These are phyloP conservation scores for Chytriomyces confervae DNA, from an alignment of 192 early-diverging fungal species.

Conservation along the genomic window DNA sequence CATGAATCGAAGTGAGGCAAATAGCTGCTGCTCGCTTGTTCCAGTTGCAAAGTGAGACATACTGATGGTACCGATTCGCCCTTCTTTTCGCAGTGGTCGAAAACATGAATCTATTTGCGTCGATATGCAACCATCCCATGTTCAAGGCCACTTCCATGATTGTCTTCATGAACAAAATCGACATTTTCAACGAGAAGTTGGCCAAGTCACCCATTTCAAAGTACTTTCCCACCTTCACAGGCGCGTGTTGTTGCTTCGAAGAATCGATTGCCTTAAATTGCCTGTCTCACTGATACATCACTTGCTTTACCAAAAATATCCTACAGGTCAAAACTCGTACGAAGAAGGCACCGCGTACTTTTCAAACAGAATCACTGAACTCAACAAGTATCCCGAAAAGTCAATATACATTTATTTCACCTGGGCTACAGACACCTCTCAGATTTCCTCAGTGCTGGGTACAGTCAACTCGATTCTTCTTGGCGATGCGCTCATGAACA, in stretches of 20 bases:
- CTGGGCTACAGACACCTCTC: conserved; percentile 64
- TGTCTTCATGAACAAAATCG: conserved; percentile 59
- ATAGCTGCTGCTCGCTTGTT: background rate
- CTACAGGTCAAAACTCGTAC: conserved; percentile 42
- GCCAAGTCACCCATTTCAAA: conserved; percentile 35
- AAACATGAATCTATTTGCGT: conserved; percentile 45
- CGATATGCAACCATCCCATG: conserved; percentile 48
- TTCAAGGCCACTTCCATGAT: conserved; percentile 50
- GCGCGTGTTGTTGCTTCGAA: conserved; percentile 16
- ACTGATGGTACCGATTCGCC: conserved; percentile 48
- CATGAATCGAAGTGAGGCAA: conserved; percentile 55
- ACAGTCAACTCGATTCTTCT: no score
- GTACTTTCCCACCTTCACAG: conserved; percentile 51
- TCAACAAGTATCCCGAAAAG: conserved; percentile 46
- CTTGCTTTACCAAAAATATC: background rate
- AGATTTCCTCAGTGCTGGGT: conserved; percentile 52
- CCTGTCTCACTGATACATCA: background rate
- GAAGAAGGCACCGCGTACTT: conserved; percentile 47
- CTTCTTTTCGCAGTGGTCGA: conserved; percentile 48
- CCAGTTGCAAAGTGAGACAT: conserved; percentile 46
- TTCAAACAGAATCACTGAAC: conserved; percentile 36
- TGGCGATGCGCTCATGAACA: no score
- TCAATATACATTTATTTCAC: conserved; percentile 61
- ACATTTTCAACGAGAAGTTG: conserved; percentile 53
- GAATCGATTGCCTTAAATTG: no score